These are phyloP conservation scores for Paraconiothyrium brasiliense DNA, from an alignment of 2,329 filamentous ascomycete genomes.

Conservation along the genomic window DNA sequence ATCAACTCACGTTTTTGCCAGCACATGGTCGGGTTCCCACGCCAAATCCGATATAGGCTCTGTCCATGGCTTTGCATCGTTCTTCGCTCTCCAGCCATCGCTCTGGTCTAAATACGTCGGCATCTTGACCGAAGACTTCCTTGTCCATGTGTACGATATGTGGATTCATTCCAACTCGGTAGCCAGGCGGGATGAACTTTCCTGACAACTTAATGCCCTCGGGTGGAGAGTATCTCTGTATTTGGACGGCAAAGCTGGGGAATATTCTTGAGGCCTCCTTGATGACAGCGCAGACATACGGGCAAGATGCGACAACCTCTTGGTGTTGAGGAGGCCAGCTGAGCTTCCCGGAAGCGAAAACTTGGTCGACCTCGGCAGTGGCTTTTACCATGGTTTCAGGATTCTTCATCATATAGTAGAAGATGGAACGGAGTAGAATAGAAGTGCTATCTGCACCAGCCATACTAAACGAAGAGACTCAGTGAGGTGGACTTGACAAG, in stretches of 20 bases:
- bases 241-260: conserved; percentile 36
- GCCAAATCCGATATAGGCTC: conserved; percentile 50
- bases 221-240: conserved; percentile 31
- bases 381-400: conserved; percentile 24
- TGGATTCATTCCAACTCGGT: conserved; percentile 55
- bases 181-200: conserved; percentile 45
- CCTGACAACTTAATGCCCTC: conserved; percentile 32
- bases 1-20: conserved; percentile 35
- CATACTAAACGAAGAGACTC: conserved; percentile 23
- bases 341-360: conserved; percentile 18
- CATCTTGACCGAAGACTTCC: conserved; percentile 51
- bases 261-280: conserved; percentile 56
- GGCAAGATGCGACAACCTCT: conserved; percentile 33
- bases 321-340: conserved; percentile 22
- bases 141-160: conserved; percentile 55
- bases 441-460: conserved; percentile 51
- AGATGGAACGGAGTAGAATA: conserved; percentile 40
- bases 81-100: conserved; percentile 53
- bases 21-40: conserved; percentile 45
- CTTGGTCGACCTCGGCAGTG: conserved; percentile 30
- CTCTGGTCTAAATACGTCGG: conserved; percentile 55
- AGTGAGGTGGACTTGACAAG: not conserved
- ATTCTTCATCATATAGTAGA: conserved; percentile 52
- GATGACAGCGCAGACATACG: conserved; percentile 55
- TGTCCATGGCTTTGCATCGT: conserved; percentile 29